Evolutionary conservation across 1,139 yeast species (phyloP), one percentile per base, ranked within the genome.

Genomic region (Ogataea hybrid): DNA sequence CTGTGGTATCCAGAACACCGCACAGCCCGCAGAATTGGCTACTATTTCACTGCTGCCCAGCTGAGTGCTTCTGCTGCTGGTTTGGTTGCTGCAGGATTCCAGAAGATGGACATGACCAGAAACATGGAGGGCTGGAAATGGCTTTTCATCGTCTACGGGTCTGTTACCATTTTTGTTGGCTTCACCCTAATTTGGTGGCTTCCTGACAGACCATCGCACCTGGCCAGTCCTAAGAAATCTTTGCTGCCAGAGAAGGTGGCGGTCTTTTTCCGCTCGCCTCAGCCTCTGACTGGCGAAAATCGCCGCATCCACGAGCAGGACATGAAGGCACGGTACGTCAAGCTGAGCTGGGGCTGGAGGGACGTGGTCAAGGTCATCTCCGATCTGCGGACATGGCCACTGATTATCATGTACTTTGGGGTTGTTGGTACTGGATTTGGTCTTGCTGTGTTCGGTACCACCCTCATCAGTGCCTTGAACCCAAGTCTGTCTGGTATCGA

Each of bases 391-490:
- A 70, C 84, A 34, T 86, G 92, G 92, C 94, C 95, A 1, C 64
- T 87, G 47, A 70, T 85, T 37, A 70, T 87, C 66, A 87, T 87
- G 96, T 87, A 87, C 64, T 88, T 87, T 63, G 96, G 96, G 7
- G 95, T 84, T 12, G 96, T 87, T 15, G 96, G 96, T 35, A 80
- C 88, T 14, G 96, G 96, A 1, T 81, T 75, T 58, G 96, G 95
- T 14, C 69, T 87, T 43, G 89, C 90, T 16, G 92, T 84, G 15
- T 87, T 84, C 64, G 96, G 92, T 2, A 81, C 95, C 4, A 81
- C 94, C n/a, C 81, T 87, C 51, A 82, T 87, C 53, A 65, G 73
- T 39, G 75, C 75, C 8, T 79, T 81, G 52, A 79, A 84, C 60
- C 83, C 92, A 2, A 53, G 58, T 10, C 71, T 86, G 53, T 65